Evolutionary conservation across 192 early-diverging fungal genomes (phyloP), one percentile per base, ranked within the genome.

Genomic region (Powellomyces hirtus): DNA sequence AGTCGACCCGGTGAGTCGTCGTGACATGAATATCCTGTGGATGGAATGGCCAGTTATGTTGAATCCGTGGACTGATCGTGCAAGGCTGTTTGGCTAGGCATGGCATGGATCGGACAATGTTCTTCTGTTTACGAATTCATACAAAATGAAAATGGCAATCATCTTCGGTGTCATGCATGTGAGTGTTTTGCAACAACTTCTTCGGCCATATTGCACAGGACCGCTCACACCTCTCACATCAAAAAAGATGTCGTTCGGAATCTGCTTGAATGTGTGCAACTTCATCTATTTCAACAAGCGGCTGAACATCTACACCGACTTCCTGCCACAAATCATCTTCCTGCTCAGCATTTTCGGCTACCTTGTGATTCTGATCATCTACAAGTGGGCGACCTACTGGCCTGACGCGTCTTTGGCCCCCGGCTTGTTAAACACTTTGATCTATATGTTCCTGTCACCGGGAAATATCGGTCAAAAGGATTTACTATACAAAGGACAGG

Each of bases 81-180:
- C n/a, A n/a, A n/a, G 20, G 27, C 13, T 36, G 37, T 20, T 20
- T 40, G 13, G 34, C 11, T 35, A 88, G 83, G 83, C 89, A 8
- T 99, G 97, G 97, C 91, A 95, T 62, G 89, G 87, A 38, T 83
- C 94, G 10, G 93, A 96, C 44, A 99, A 99, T 83, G 88, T 79
- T 70, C 88, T 99, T 53, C 66, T 98, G 45, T 99, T 99, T 72
- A 86, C 89, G 52, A 99, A 99, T 81, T 97, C 96, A 55, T 99
- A 99, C 86, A 99, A 99, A 86, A 99, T 99, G 97, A 99, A 99
- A 79, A 91, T 93, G 89, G 91, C 94, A 5, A 89, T 99, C 71
- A 85, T 99, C 52, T 62, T 99, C 26, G 97, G 97, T 64, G 94
- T 98, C 24, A 84, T 97, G 66, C 97, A 98, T 44, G 84, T 85